A percentile compares a stretch with the other conserved stretches of the same genome.
phyloP scores from a whole-genome alignment of 75 land plant genomes.

The Cunninghamia lanceolata region DNA sequence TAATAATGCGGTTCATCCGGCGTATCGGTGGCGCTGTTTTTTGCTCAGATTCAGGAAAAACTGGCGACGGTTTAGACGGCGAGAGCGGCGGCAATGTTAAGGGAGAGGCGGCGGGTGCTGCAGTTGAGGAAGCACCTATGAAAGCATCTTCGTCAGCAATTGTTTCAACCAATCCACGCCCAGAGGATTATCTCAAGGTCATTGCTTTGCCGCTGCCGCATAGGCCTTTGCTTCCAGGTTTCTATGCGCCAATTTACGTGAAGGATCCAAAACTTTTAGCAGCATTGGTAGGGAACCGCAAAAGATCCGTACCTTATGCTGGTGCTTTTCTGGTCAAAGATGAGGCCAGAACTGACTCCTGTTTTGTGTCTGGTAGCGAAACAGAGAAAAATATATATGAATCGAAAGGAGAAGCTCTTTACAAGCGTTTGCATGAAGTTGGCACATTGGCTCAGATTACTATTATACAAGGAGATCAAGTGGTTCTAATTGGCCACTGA shows the following conservation, averaged over 20 bases:
- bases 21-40: slow-evolving; percentile 27
- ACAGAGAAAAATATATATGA: slow-evolving; percentile 62
- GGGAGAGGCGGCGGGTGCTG: slow-evolving; percentile 18
- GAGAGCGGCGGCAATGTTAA: slow-evolving; percentile 8
- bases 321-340: slow-evolving; percentile 94
- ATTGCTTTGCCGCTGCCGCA: slow-evolving; percentile 64
- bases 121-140: slow-evolving; percentile 27
- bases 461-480: slow-evolving; percentile 78
- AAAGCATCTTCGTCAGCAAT: slow-evolving; percentile 47
- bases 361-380: slow-evolving; percentile 39
- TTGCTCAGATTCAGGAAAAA: too few species aligned
- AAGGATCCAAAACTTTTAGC: slow-evolving; percentile 85
- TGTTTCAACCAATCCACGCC: slow-evolving; percentile 57
- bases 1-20: slow-evolving; percentile 20
- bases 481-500: slow-evolving; percentile 87
- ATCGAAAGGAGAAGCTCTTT: slow-evolving; percentile 75
- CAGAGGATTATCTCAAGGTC: slow-evolving; percentile 67
- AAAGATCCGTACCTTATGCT: slow-evolving; percentile 74
- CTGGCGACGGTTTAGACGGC: background rate
- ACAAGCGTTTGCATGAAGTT: slow-evolving; percentile 85
- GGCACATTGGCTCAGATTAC: slow-evolving; percentile 95
- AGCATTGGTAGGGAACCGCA: slow-evolving; percentile 62
- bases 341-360: slow-evolving; percentile 44
- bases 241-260: slow-evolving; percentile 82
- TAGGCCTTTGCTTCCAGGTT: slow-evolving; percentile 93